These are phyloP conservation scores for Harrya chromipes DNA, from an alignment of 768 basidiomycete species.

Conservation along the genomic window DNA sequence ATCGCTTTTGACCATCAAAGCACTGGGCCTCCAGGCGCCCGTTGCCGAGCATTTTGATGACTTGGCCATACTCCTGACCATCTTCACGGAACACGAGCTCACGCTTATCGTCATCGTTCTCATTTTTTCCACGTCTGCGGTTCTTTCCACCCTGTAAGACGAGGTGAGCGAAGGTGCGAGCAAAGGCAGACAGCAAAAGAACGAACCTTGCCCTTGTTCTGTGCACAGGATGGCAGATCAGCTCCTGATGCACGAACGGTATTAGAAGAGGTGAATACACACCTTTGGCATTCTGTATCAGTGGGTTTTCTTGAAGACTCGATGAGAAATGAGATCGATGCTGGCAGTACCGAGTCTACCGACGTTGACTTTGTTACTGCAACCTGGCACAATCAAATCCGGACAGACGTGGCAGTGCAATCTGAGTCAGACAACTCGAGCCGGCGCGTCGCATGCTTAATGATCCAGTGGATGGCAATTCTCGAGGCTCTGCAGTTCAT, in stretches of 20 bases:
- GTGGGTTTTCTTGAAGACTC: background rate
- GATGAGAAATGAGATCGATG: background rate
- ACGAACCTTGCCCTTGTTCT: constrained; percentile 31
- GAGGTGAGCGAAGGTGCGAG: background rate
- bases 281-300: constrained; percentile 25
- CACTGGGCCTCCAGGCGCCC: constrained; percentile 94
- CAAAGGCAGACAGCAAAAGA: background rate
- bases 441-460: too few species aligned
- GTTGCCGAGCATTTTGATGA: constrained; percentile 98
- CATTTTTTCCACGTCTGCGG: constrained; percentile 99
- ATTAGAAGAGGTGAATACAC: background rate
- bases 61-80: constrained; percentile 98
- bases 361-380: background rate
- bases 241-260: background rate
- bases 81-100: constrained; percentile 99
- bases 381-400: background rate
- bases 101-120: constrained; percentile 98
- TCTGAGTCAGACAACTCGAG: background rate
- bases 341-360: background rate
- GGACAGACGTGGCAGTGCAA: constrained; percentile 10
- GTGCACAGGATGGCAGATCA: constrained; percentile 1
- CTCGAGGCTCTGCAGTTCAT: too few species aligned
- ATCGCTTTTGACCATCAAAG: constrained; percentile 96
- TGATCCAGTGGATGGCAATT: too few species aligned
- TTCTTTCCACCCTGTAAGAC: constrained; percentile 90